Conservation (phyloP, 768 basidiomycete species). For the Mycena amicta region DNA sequence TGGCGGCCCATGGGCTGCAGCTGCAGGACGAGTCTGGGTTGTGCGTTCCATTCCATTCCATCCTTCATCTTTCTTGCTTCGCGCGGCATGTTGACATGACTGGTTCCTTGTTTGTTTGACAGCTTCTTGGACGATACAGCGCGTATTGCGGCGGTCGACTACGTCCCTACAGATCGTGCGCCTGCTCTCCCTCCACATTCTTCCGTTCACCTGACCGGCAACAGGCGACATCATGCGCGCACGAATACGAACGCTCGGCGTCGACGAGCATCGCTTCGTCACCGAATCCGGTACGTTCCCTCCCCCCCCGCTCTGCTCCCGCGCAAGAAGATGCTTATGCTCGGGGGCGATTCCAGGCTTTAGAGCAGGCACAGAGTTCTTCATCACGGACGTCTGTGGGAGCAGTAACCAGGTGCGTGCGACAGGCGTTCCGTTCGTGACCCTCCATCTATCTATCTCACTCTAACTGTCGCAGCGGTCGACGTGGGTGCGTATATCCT, state of each 20-base stretch:
- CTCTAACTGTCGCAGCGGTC: slow-evolving; percentile 15
- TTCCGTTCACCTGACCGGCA: slow-evolving; percentile 7
- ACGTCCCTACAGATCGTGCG: slow-evolving; percentile 53
- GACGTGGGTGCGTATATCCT: slow-evolving; percentile 20
- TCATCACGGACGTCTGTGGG: slow-evolving; percentile 58
- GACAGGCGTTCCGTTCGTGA: neutral
- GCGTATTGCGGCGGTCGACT: slow-evolving; percentile 46
- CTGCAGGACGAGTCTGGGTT: slow-evolving; percentile 56
- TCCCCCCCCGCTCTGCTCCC: neutral
- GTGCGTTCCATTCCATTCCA: slow-evolving; percentile 33
- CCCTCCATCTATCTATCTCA: too few species aligned
- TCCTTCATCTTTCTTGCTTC: neutral
- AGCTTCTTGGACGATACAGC: slow-evolving; percentile 58
- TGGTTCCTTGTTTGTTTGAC: neutral
- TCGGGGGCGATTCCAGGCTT: too few species aligned
- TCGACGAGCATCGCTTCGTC: slow-evolving; percentile 56
- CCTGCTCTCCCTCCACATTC: slow-evolving; percentile 3
- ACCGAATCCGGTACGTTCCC: slow-evolving; percentile 41
- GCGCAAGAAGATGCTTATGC: slow-evolving; percentile 5
- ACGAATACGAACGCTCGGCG: slow-evolving; percentile 54
- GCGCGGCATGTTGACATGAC: too few species aligned
- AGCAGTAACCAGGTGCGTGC: slow-evolving; percentile 35
- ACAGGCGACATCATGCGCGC: slow-evolving; percentile 59
- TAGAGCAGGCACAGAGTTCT: slow-evolving; percentile 49
- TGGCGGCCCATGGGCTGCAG: slow-evolving; percentile 40